Evolutionary conservation across 2,329 filamentous ascomycete species (phyloP).

Genomic region (Bipolaris zeicola): DNA sequence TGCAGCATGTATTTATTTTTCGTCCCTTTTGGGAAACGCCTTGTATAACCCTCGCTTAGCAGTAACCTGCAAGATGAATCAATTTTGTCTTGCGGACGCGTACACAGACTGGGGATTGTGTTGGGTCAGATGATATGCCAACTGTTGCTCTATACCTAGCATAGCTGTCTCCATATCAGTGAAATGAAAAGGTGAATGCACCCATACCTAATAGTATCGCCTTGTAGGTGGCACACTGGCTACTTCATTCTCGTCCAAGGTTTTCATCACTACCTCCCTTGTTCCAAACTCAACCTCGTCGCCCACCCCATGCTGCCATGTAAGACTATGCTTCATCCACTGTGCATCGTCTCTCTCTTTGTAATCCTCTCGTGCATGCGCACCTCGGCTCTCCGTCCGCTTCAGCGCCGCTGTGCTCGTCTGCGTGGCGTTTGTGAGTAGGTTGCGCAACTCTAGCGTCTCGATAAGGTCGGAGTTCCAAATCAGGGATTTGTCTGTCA

Average conservation of each 20-base stretch:
- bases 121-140: too few species aligned
- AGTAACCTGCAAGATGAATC: too few species aligned
- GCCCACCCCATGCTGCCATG: conserved; percentile 51
- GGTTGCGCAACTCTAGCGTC: conserved; percentile 55
- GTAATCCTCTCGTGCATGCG: conserved; percentile 57
- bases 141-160: too few species aligned
- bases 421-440: conserved; percentile 55
- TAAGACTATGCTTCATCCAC: conserved; percentile 57
- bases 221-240: conserved; percentile 45
- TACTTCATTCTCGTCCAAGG: conserved; percentile 55
- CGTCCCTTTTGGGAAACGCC: too few species aligned
- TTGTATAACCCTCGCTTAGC: too few species aligned
- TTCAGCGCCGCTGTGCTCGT: conserved; percentile 53
- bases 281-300: conserved; percentile 51
- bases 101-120: too few species aligned
- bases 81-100: too few species aligned
- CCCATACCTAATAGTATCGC: conserved; percentile 32
- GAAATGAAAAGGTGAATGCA: too few species aligned
- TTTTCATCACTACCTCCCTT: conserved; percentile 50
- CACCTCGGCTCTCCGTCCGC: conserved; percentile 54
- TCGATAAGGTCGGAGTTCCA: conserved; percentile 58
- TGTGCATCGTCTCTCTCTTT: conserved; percentile 50
- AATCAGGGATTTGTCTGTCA: conserved; percentile 54
- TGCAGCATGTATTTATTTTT: too few species aligned
- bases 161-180: too few species aligned